Evolutionary conservation across 345 rosid genomes (phyloP).

Genomic region (Populus tremula): DNA sequence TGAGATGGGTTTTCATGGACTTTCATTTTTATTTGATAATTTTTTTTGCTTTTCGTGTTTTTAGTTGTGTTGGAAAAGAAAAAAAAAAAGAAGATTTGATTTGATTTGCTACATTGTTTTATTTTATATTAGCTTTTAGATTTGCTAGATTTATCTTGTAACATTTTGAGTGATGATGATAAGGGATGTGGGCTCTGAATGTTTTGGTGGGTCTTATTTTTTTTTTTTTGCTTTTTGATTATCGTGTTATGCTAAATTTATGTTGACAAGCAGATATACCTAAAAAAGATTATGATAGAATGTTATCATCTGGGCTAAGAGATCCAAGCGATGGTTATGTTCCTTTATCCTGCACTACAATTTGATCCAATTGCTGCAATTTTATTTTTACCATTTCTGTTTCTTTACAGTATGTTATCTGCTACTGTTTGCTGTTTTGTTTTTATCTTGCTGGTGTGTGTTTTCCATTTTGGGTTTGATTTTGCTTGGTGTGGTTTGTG

Average conservation of each 20-base stretch:
- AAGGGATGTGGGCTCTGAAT: constrained; percentile 17
- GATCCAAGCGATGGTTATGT: constrained; percentile 10
- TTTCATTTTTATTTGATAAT: background rate
- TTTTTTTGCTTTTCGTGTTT: background rate
- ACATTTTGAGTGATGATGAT: constrained; percentile 14
- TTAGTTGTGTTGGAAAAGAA: background rate
- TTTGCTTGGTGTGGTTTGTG: background rate
- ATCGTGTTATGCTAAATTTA: background rate
- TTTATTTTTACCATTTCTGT: background rate
- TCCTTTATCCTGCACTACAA: background rate
- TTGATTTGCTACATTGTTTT: background rate
- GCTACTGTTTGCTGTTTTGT: background rate
- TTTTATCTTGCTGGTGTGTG: background rate
- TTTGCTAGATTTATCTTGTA: constrained; percentile 4
- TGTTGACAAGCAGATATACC: constrained; percentile 3
- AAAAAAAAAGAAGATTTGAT: background rate
- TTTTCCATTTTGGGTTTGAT: background rate
- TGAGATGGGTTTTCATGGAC: constrained; percentile 5
- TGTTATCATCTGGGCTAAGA: background rate
- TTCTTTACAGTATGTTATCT: background rate
- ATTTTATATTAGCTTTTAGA: background rate
- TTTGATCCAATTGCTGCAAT: constrained; percentile 12
- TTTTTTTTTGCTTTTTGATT: background rate
- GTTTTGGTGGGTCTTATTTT: constrained; percentile 22
- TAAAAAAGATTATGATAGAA: constrained; percentile 1